phyloP scores from a whole-genome alignment of 768 basidiomycete species.

The Boletellus sp. region DNA sequence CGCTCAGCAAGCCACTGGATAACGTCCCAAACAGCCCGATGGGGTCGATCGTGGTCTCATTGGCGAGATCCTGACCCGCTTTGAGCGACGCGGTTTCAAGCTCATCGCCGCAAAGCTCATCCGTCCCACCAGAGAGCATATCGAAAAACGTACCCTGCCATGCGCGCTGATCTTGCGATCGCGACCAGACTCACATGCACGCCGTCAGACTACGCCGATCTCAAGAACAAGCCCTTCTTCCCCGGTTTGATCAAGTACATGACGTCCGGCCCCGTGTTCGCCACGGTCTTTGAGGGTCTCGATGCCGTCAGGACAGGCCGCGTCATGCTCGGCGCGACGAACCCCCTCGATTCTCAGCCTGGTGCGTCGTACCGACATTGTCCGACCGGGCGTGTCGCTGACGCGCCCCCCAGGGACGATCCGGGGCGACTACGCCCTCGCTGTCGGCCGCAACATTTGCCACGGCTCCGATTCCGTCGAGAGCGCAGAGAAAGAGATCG shows the following conservation, averaged over 20 bases:
- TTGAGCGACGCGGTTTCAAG: slow-evolving; percentile 99
- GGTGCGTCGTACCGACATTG: slow-evolving; percentile 46
- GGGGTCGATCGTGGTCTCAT: slow-evolving; percentile 96
- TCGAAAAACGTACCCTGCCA: slow-evolving; percentile 70
- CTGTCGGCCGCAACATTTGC: slow-evolving; percentile 93
- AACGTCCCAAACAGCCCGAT: slow-evolving; percentile 66
- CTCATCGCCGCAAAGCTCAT: slow-evolving; percentile 92
- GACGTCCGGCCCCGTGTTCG: slow-evolving; percentile 92
- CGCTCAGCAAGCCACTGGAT: not conserved
- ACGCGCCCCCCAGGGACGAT: slow-evolving; percentile 66
- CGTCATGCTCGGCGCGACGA: slow-evolving; percentile 93
- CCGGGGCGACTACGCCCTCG: slow-evolving; percentile 92
- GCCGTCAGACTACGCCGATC: slow-evolving; percentile 88
- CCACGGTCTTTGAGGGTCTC: slow-evolving; percentile 93
- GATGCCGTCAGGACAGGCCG: slow-evolving; percentile 95
- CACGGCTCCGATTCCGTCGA: slow-evolving; percentile 90
- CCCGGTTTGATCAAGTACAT: slow-evolving; percentile 95
- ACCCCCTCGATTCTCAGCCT: slow-evolving; percentile 85
- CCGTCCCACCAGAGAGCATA: slow-evolving; percentile 73
- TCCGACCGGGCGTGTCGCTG: slow-evolving; percentile 1
- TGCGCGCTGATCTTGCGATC: not conserved
- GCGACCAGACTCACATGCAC: not conserved
- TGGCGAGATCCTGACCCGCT: slow-evolving; percentile 92
- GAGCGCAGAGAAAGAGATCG: slow-evolving; percentile 91
- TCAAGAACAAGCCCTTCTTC: slow-evolving; percentile 94